phyloP scores from a whole-genome alignment of 2,329 filamentous ascomycete species.

The Phialemonium atrogriseum region DNA sequence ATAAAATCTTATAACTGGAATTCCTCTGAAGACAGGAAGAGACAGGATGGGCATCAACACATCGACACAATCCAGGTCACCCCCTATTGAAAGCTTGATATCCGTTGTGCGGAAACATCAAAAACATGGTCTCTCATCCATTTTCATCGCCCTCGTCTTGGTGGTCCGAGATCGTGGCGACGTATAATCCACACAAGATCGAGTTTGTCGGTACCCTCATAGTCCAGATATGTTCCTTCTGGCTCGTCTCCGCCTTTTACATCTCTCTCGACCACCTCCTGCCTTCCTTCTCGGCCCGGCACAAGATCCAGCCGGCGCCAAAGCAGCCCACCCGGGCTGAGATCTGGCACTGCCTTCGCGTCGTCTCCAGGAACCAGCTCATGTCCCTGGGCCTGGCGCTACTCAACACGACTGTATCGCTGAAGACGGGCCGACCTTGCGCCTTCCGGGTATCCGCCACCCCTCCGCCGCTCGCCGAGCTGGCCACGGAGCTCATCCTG shows the following conservation, averaged over 20 bases:
- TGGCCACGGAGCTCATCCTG: slow-evolving; percentile 31
- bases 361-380: slow-evolving; percentile 40
- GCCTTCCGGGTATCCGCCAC: slow-evolving; percentile 28
- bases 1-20: no score
- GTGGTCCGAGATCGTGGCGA: slow-evolving; percentile 14
- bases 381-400: slow-evolving; percentile 26
- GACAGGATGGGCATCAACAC: no score
- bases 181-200: slow-evolving; percentile 18
- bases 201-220: slow-evolving; percentile 31
- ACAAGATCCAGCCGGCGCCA: slow-evolving; percentile 45
- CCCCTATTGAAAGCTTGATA: no score
- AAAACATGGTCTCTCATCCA: no score
- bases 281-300: slow-evolving; percentile 38
- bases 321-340: slow-evolving; percentile 38
- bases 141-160: slow-evolving; percentile 1
- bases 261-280: slow-evolving; percentile 31
- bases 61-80: no score
- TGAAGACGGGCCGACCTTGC: slow-evolving; percentile 13
- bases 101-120: no score
- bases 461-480: slow-evolving; percentile 25
- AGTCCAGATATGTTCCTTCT: slow-evolving; percentile 36
- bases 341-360: slow-evolving; percentile 30
- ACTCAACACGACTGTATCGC: slow-evolving; percentile 11
- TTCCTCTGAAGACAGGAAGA: no score
- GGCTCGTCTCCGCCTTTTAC: slow-evolving; percentile 33